phyloP scores from a whole-genome alignment of 192 early-diverging fungal genomes.

The Kappamyces sp. region DNA sequence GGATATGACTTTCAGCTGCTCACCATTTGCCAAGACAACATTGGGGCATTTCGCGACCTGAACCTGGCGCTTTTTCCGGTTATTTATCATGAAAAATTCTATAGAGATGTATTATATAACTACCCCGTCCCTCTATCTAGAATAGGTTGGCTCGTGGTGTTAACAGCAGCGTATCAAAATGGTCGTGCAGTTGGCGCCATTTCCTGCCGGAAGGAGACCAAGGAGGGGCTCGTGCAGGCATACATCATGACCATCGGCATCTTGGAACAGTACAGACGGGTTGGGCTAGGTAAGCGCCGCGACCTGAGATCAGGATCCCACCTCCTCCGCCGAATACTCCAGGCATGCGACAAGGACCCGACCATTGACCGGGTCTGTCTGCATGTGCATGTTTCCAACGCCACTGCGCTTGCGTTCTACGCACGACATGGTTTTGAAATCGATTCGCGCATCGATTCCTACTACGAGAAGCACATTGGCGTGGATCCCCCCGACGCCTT shows the following conservation, averaged over 20 bases:
- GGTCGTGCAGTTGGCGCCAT: conserved; percentile 73
- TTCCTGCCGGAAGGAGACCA: conserved; percentile 67
- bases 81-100: conserved; percentile 71
- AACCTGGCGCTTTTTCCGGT: conserved; percentile 85
- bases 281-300: conserved; percentile 59
- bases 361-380: conserved; percentile 57
- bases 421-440: conserved; percentile 68
- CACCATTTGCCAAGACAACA: conserved; percentile 36
- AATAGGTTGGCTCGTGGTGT: conserved; percentile 23
- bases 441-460: conserved; percentile 51
- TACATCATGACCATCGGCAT: conserved; percentile 90
- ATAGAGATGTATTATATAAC: conserved; percentile 51
- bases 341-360: conserved; percentile 42
- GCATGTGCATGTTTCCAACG: conserved; percentile 82
- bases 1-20: no score
- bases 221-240: conserved; percentile 13
- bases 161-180: conserved; percentile 55
- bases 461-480: conserved; percentile 63
- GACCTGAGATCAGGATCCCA: conserved; percentile 41
- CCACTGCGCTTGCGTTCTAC: conserved; percentile 78
- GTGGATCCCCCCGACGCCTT: conserved; percentile 78
- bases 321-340: conserved; percentile 53
- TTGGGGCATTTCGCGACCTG: conserved; percentile 64
- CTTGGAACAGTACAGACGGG: conserved; percentile 71
- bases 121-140: conserved; percentile 22